Percentiles rank a stretch among this genome's conserved stretches.
phyloP scores from a whole-genome alignment of 306 rosid genomes.

The Alnus glutinosa region DNA sequence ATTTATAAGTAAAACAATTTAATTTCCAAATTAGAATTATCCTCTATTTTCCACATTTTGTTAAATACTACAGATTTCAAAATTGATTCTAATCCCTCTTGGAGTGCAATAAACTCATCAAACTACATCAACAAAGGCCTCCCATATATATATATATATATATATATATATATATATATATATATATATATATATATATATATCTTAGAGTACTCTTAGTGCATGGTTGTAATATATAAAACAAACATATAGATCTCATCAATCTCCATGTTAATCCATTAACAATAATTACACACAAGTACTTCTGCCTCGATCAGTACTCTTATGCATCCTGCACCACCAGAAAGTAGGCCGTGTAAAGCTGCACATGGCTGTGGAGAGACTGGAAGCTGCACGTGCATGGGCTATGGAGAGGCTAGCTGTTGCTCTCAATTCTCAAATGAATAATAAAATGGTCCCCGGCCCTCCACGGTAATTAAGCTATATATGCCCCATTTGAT shows the following conservation, averaged over 20 bases:
- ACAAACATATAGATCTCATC: no score
- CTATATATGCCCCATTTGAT: neutral
- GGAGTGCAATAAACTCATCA: neutral
- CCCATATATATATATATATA: no score
- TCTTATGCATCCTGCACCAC: neutral
- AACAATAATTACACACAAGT: no score
- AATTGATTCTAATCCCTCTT: neutral
- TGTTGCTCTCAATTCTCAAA: neutral
- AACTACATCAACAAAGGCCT: neutral
- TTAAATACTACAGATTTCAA: neutral
- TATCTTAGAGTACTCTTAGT: no score
- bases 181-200: no score
- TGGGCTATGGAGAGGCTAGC: neutral
- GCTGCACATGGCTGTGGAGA: constrained; percentile 4
- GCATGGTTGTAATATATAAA: no score
- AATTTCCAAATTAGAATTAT: no score
- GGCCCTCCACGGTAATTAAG: neutral
- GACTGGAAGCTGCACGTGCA: constrained; percentile 1
- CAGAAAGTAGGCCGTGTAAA: neutral
- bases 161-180: no score
- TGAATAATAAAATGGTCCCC: neutral
- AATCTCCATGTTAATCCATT: no score
- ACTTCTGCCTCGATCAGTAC: neutral
- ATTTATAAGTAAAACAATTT: no score
- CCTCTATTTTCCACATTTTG: neutral